Conservation (phyloP, 495 filamentous ascomycete species). For the Penicillium daleae region DNA sequence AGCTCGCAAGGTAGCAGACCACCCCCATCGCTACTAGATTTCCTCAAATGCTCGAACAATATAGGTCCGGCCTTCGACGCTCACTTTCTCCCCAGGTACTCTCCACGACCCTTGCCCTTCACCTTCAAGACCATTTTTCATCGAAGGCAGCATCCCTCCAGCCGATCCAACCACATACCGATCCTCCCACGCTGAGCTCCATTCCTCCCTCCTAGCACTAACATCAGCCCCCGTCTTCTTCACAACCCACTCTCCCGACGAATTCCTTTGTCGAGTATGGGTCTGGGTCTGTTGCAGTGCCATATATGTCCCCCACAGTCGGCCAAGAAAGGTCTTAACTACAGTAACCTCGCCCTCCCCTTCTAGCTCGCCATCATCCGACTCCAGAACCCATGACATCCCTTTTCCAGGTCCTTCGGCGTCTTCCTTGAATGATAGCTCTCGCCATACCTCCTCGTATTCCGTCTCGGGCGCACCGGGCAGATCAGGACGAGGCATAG, state of each 20-base stretch:
- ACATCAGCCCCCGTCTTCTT: slow-evolving; percentile 36
- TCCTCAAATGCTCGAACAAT: slow-evolving; percentile 44
- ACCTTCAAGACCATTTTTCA: slow-evolving; percentile 26
- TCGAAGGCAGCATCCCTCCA: slow-evolving; percentile 32
- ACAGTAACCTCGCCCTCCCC: slow-evolving; percentile 32
- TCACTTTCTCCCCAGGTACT: slow-evolving; percentile 30
- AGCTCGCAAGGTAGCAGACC: neutral
- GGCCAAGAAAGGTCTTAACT: slow-evolving; percentile 41
- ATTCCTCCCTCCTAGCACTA: slow-evolving; percentile 46
- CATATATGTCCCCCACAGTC: slow-evolving; percentile 43
- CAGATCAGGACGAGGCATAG: slow-evolving; percentile 44
- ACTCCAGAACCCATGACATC: slow-evolving; percentile 45
- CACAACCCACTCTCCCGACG: slow-evolving; percentile 25
- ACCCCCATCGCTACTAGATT: neutral
- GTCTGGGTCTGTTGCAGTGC: slow-evolving; percentile 39
- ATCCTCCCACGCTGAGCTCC: slow-evolving; percentile 30
- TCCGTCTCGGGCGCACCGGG: slow-evolving; percentile 38
- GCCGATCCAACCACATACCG: slow-evolving; percentile 34
- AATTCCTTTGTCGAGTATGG: slow-evolving; percentile 15
- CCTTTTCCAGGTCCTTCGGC: slow-evolving; percentile 29
- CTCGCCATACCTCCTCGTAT: slow-evolving; percentile 49
- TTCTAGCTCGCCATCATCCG: slow-evolving; percentile 21
- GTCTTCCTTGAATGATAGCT: slow-evolving; percentile 32
- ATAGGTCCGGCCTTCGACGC: slow-evolving; percentile 33
- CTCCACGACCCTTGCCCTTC: slow-evolving; percentile 22